phyloP scores from a whole-genome alignment of 2,329 filamentous ascomycete genomes.

The Venturia oleaginea region DNA sequence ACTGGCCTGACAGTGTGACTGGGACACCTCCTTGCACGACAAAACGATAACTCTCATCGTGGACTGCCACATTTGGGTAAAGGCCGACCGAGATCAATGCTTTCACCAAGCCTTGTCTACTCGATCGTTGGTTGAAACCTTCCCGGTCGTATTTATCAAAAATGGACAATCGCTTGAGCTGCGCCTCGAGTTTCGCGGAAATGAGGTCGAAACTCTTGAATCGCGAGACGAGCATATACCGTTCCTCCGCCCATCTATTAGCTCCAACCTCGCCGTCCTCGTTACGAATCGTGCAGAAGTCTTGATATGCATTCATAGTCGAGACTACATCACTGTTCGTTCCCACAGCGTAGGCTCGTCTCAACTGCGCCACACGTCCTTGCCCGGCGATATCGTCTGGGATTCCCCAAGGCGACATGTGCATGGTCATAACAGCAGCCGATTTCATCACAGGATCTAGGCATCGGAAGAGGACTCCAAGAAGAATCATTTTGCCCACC shows the following conservation, averaged over 20 bases:
- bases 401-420: constrained; percentile 21
- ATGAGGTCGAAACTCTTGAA: constrained; percentile 24
- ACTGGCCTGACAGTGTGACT: constrained; percentile 13
- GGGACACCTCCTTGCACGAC: constrained; percentile 15
- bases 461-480: constrained; percentile 44
- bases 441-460: constrained; percentile 42
- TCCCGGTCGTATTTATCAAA: constrained; percentile 18
- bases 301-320: constrained; percentile 35
- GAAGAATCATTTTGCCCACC: constrained; percentile 40
- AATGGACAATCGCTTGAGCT: constrained; percentile 17
- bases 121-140: constrained; percentile 37
- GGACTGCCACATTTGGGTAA: constrained; percentile 37
- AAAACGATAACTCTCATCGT: constrained; percentile 23
- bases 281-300: constrained; percentile 26
- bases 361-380: constrained; percentile 7
- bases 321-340: constrained; percentile 39
- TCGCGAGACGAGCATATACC: constrained; percentile 18
- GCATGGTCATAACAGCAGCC: constrained; percentile 23
- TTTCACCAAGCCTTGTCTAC: constrained; percentile 35
- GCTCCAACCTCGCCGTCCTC: constrained; percentile 21
- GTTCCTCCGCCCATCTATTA: neutral
- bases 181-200: constrained; percentile 25
- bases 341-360: constrained; percentile 24
- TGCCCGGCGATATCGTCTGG: constrained; percentile 21
- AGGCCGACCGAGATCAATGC: constrained; percentile 37